These are phyloP conservation scores for Yamadazyma epiphylla DNA, from an alignment of 1,139 yeast species.

Conservation along the genomic window DNA sequence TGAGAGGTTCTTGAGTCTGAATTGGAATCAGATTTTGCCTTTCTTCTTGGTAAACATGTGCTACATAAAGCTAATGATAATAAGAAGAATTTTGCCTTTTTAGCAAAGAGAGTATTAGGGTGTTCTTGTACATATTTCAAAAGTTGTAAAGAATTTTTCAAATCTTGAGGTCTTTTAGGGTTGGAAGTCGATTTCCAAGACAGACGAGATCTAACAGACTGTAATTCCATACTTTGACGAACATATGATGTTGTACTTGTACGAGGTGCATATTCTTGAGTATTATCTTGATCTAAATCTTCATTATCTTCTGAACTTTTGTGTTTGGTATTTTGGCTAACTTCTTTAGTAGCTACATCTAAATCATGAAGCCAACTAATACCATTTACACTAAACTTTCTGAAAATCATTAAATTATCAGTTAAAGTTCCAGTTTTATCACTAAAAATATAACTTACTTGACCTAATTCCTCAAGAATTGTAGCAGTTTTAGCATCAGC, in stretches of 20 bases:
- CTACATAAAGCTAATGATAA: slow-evolving; percentile 85
- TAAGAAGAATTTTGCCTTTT: slow-evolving; percentile 73
- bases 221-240: slow-evolving; percentile 26
- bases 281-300: not conserved
- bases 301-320: slow-evolving; percentile 1
- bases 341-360: slow-evolving; percentile 36
- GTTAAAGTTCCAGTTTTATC: slow-evolving; percentile 98
- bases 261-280: slow-evolving; percentile 8
- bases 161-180: slow-evolving; percentile 28
- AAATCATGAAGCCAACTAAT: slow-evolving; percentile 84
- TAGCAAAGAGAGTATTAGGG: slow-evolving; percentile 69
- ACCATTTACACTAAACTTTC: slow-evolving; percentile 83
- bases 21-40: slow-evolving; percentile 1
- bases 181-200: slow-evolving; percentile 39
- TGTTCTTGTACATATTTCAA: slow-evolving; percentile 64
- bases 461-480: slow-evolving; percentile 93
- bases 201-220: slow-evolving; percentile 17
- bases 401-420: slow-evolving; percentile 81
- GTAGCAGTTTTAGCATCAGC: slow-evolving; percentile 96
- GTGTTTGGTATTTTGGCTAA: not conserved
- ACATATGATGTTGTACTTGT: slow-evolving; percentile 33
- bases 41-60: slow-evolving; percentile 69
- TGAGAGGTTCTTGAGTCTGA: slow-evolving; percentile 3
- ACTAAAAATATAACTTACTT: slow-evolving; percentile 88
- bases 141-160: slow-evolving; percentile 45